These are phyloP conservation scores for Teratosphaeria viscida DNA, from an alignment of 2,329 filamentous ascomycete genomes.

Conservation along the genomic window DNA sequence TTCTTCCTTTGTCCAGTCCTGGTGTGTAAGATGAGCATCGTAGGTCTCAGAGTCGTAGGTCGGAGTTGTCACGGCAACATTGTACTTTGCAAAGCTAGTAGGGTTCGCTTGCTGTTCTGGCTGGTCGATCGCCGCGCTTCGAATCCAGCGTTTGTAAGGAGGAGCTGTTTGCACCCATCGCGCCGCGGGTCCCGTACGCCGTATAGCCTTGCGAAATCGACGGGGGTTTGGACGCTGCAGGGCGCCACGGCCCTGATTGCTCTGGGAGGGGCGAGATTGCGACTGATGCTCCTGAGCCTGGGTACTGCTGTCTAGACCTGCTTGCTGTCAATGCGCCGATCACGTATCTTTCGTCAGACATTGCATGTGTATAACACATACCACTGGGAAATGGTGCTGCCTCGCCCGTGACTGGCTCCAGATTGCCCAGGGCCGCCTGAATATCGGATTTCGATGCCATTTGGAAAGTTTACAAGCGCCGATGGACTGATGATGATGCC, in stretches of 20 bases:
- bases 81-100: background rate
- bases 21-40: conserved; percentile 57
- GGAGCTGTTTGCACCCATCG: background rate
- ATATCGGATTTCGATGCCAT: conserved; percentile 1
- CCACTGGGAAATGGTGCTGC: background rate
- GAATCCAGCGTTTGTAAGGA: background rate
- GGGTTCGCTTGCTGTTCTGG: background rate
- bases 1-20: conserved; percentile 83
- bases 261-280: background rate
- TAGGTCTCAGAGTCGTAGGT: conserved; percentile 80
- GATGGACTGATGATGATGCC: background rate
- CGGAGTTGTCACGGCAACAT: background rate
- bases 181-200: background rate
- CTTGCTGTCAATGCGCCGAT: too few species aligned
- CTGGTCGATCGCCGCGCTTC: background rate
- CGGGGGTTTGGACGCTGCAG: background rate
- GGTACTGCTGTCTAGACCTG: background rate
- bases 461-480: background rate
- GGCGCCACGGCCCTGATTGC: background rate
- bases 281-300: background rate
- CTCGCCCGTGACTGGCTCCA: background rate
- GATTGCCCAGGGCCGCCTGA: background rate
- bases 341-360: too few species aligned
- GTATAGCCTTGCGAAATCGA: background rate
- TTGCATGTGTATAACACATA: background rate